Base-by-base conservation (phyloP, 768 basidiomycete genomes). In the Hortiboletus campestris region DNA sequence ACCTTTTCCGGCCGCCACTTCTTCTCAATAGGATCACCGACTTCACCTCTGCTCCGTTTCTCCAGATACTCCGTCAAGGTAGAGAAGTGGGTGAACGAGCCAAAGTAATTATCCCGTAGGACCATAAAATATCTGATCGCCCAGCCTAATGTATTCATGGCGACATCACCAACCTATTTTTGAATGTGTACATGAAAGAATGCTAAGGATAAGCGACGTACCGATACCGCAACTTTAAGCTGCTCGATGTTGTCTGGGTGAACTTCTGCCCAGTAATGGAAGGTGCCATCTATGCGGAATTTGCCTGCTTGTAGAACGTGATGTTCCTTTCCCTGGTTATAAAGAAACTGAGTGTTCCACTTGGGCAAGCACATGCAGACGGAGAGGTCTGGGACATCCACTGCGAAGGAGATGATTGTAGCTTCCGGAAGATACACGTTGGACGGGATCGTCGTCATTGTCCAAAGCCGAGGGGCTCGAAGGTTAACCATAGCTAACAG, bases 31-130 rank as follows among this genome's bases (percentile, higher is more conserved):
- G 91, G 92, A 72, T 98, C 95, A 6, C 94, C 95, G 14, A 86
- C 76, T 12, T 83, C 81, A 2, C 80, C 60, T 48, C 75, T 76
- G 42, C 74, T 78, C 40, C 84, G 80, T 64, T 85, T 88, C 50
- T 86, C 82, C 44, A 93, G 75, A 67, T 93, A 96, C 74, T 98
- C 96, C 20, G 80, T 81, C 40, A 93, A 77, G 1, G 92, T 97
- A 3, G 87, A 86, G 63, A 95, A 98, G 61, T 96, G 90, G 2
- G 94, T 97, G 72, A 97, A 98, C 6, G 84, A 80, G 12, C 96
- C 96, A 47, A 98, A 84, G 71, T 98, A 98, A 71, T 98, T 98
- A 65, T 96, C 93, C 44, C 89, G 85, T 55, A 97, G 66, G 39
- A 88, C 84, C 84, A 98, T 89, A 60, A 96, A 79, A 65, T 93